These are phyloP conservation scores for Aspergillus sp. DNA, from an alignment of 2,329 filamentous ascomycete genomes.

Conservation along the genomic window DNA sequence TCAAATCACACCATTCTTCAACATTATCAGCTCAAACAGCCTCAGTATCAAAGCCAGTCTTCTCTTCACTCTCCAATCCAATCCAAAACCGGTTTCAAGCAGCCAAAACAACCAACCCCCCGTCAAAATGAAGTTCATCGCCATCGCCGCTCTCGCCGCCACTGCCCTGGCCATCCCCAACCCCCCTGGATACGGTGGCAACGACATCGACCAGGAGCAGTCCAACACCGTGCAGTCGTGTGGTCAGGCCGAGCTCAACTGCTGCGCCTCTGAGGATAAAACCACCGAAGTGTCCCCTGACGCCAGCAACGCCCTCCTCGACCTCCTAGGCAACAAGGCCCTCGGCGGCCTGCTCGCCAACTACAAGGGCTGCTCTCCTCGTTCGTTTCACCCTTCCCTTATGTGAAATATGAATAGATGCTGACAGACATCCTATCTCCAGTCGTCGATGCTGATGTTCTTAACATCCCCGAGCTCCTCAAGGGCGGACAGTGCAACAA, in stretches of 20 bases:
- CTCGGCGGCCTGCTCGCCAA: background rate
- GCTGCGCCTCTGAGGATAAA: constrained; percentile 3
- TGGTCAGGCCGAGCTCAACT: constrained; percentile 6
- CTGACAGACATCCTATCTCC: background rate
- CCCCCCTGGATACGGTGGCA: background rate
- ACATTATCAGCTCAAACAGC: background rate
- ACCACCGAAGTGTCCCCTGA: background rate
- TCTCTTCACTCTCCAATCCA: background rate
- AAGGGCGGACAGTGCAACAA: constrained; percentile 5
- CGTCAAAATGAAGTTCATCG: constrained; percentile 30
- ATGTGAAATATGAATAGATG: too few species aligned
- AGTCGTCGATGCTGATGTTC: background rate
- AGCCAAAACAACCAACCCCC: background rate
- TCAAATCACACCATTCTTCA: background rate
- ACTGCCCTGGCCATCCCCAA: constrained; percentile 11
- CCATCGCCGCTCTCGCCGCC: constrained; percentile 22
- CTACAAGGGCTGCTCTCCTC: constrained; percentile 4
- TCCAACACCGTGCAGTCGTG: constrained; percentile 2
- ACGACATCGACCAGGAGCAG: background rate
- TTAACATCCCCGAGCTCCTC: background rate
- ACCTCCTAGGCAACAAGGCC: background rate
- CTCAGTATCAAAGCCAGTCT: background rate
- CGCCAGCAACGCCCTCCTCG: background rate
- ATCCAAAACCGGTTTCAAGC: background rate
- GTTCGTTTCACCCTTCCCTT: background rate